phyloP scores from a whole-genome alignment of 2,329 filamentous ascomycete species.

The Clonostachys rosea region DNA sequence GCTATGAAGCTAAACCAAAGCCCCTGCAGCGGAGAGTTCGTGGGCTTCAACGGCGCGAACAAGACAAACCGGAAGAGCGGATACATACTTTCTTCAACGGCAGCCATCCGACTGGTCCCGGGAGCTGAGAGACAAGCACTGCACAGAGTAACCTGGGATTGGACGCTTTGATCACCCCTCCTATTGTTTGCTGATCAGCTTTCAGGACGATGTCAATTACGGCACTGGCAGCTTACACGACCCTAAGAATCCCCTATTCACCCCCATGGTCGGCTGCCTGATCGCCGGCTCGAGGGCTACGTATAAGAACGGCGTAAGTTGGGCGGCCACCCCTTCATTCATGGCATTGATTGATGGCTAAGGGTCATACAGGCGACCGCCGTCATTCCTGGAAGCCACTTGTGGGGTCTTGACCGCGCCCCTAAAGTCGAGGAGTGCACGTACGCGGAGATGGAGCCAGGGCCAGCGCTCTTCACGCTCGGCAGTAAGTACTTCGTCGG shows the following conservation, averaged over 20 bases:
- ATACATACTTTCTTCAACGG: not conserved
- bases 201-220: too few species aligned
- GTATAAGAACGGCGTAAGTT: slow-evolving; percentile 1
- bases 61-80: not conserved
- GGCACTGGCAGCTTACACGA: not conserved
- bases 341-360: not conserved
- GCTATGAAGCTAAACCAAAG: not conserved
- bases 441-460: slow-evolving; percentile 3
- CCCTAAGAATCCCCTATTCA: slow-evolving; percentile 1
- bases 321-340: too few species aligned
- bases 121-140: not conserved
- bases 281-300: not conserved
- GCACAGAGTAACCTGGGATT: not conserved
- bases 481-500: not conserved
- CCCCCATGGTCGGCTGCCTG: slow-evolving; percentile 1
- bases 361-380: not conserved
- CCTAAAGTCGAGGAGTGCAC: slow-evolving; percentile 1
- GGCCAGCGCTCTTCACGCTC: slow-evolving; percentile 2
- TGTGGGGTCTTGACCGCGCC: slow-evolving; percentile 1
- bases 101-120: slow-evolving; percentile 1
- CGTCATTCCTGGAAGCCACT: slow-evolving; percentile 2
- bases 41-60: not conserved
- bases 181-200: too few species aligned
- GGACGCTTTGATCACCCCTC: too few species aligned
- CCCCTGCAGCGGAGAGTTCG: not conserved